Percentiles rank a stretch among this genome's conserved stretches.
Evolutionary conservation across 768 basidiomycete species (phyloP).

Genomic region (Rhodosporidiobolus sp.): DNA sequence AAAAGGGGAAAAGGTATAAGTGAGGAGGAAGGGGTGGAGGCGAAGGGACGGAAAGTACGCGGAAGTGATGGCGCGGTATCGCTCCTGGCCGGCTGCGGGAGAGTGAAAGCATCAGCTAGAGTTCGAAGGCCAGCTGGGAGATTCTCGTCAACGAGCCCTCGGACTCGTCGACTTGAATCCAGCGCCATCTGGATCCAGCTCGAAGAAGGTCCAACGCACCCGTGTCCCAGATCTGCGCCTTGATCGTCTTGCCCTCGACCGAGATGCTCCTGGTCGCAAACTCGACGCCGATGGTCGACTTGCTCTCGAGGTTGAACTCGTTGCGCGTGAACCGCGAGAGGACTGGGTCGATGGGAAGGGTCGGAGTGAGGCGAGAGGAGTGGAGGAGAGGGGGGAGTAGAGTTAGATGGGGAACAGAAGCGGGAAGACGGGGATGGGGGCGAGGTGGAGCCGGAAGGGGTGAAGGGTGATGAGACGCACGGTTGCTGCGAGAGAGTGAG

Average conservation of each 20-base stretch:
- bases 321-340: constrained; percentile 99
- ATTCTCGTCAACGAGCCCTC: neutral
- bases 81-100: constrained; percentile 83
- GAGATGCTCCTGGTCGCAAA: constrained; percentile 93
- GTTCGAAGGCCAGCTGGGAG: neutral
- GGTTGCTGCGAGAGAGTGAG: constrained; percentile 55
- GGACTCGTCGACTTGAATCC: too few relatives aligned
- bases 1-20: neutral
- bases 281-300: constrained; percentile 97
- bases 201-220: constrained; percentile 53
- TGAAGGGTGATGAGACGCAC: constrained; percentile 51
- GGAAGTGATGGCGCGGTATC: constrained; percentile 95
- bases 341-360: constrained; percentile 56
- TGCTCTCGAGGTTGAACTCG: constrained; percentile 98
- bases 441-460: neutral
- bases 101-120: constrained; percentile 1
- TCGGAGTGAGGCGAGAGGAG: neutral
- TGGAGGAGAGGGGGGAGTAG: neutral
- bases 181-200: too few relatives aligned
- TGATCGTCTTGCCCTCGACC: constrained; percentile 94
- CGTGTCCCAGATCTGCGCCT: constrained; percentile 99
- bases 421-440: neutral
- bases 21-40: too few relatives aligned
- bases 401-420: neutral
- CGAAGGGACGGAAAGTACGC: constrained; percentile 53